These are phyloP conservation scores for Streptanthus diversifolius DNA, from an alignment of 345 rosid genomes.

Conservation along the genomic window DNA sequence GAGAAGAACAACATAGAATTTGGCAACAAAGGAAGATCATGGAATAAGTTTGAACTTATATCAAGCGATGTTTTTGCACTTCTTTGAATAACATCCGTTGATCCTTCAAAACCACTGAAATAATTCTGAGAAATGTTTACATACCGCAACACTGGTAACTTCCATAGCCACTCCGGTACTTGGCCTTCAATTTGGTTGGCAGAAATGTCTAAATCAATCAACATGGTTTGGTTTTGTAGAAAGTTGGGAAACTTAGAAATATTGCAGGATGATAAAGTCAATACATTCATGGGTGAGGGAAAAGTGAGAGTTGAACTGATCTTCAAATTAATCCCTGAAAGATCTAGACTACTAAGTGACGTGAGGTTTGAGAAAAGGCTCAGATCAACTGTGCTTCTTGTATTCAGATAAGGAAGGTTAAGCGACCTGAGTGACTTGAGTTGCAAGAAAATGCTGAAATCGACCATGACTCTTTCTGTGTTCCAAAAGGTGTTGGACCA, in stretches of 20 bases:
- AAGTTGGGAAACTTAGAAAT: slow-evolving; percentile 24
- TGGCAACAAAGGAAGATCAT: not conserved
- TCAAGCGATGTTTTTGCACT: not conserved
- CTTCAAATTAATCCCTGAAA: slow-evolving; percentile 1
- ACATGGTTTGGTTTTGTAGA: not conserved
- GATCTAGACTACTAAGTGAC: not conserved
- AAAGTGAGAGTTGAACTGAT: not conserved
- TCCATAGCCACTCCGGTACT: slow-evolving; percentile 20
- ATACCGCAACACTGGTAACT: not conserved
- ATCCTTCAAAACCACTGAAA: not conserved
- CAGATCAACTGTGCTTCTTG: slow-evolving; percentile 18
- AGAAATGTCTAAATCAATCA: not conserved
- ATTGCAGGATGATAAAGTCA: not conserved
- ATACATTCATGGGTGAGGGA: not conserved
- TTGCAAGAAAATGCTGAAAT: slow-evolving; percentile 23
- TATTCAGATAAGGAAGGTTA: slow-evolving; percentile 6
- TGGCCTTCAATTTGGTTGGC: slow-evolving; percentile 14
- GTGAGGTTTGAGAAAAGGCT: not conserved
- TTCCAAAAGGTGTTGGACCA: no score
- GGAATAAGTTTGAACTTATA: slow-evolving; percentile 7
- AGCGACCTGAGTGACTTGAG: not conserved
- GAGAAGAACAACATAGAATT: rapidly evolving
- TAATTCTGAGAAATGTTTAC: not conserved
- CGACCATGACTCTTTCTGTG: not conserved
- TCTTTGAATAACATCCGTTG: not conserved